A percentile compares a stretch with the other conserved stretches of the same genome.
phyloP scores from a whole-genome alignment of 2,329 filamentous ascomycete species.

The Cordyceps fumosorosea region DNA sequence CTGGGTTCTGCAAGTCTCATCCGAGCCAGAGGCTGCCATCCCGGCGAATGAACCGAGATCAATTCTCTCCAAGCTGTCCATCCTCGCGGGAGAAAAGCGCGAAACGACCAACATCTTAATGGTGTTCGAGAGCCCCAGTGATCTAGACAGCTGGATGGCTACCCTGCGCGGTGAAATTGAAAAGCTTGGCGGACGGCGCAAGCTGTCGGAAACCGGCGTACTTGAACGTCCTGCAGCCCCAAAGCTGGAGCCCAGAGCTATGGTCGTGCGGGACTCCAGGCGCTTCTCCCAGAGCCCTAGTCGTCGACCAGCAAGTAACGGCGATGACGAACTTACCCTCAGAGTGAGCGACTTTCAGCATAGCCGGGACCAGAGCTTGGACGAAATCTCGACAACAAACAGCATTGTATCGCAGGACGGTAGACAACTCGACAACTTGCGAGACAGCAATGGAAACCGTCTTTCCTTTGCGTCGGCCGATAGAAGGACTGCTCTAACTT shows the following conservation, averaged over 20 bases:
- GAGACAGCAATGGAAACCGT: constrained; percentile 48
- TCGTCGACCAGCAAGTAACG: constrained; percentile 6
- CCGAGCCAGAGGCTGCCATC: constrained; percentile 49
- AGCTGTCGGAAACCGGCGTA: constrained; percentile 52
- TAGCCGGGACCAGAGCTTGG: constrained; percentile 36
- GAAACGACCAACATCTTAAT: constrained; percentile 60
- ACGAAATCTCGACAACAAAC: constrained; percentile 51
- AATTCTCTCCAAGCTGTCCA: constrained; percentile 57
- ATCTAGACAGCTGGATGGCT: constrained; percentile 72
- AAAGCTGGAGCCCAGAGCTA: neutral
- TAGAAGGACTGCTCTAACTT: constrained; percentile 54
- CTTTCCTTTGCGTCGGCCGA: constrained; percentile 55
- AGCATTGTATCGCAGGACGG: constrained; percentile 54
- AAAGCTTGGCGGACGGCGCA: constrained; percentile 59
- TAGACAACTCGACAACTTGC: constrained; percentile 49
- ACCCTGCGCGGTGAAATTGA: constrained; percentile 65
- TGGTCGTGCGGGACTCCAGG: constrained; percentile 32
- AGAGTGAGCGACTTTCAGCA: constrained; percentile 21
- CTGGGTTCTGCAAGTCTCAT: constrained; percentile 72
- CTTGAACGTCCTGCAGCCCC: constrained; percentile 27
- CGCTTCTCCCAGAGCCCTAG: constrained; percentile 25
- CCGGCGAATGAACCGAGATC: constrained; percentile 48
- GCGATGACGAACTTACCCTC: constrained; percentile 20
- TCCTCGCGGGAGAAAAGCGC: constrained; percentile 47
- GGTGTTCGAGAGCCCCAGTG: constrained; percentile 64